Percentiles rank a stretch among this genome's conserved stretches.
phyloP scores from a whole-genome alignment of 2,329 filamentous ascomycete genomes.

The Venturia effusa region DNA sequence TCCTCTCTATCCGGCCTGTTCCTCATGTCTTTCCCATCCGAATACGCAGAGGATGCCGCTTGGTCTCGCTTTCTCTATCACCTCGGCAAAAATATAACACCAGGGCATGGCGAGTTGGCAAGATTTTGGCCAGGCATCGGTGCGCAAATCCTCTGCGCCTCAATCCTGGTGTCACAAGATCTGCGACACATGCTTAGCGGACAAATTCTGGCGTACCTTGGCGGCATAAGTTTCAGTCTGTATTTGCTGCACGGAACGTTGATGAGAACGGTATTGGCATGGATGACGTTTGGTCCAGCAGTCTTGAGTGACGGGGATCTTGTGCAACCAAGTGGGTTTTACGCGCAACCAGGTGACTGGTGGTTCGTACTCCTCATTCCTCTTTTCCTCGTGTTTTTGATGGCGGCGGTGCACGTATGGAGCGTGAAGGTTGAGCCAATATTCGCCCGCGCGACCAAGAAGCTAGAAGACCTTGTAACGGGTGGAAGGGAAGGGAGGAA shows the following conservation, averaged over 20 bases:
- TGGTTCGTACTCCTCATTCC: not conserved
- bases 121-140: slow-evolving; percentile 19
- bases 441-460: slow-evolving; percentile 3
- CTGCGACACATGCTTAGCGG: slow-evolving; percentile 15
- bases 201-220: slow-evolving; percentile 19
- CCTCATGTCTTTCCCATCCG: slow-evolving; percentile 19
- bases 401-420: slow-evolving; percentile 1
- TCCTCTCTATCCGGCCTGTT: slow-evolving; percentile 18
- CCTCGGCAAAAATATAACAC: slow-evolving; percentile 14
- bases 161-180: slow-evolving; percentile 18
- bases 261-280: slow-evolving; percentile 19
- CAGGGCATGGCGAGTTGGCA: slow-evolving; percentile 15
- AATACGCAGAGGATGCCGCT: slow-evolving; percentile 16
- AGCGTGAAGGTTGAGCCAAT: slow-evolving; percentile 3
- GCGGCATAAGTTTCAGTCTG: slow-evolving; percentile 20
- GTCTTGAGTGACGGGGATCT: not conserved
- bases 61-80: slow-evolving; percentile 17
- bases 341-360: not conserved
- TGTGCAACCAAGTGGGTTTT: not conserved
- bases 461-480: slow-evolving; percentile 2
- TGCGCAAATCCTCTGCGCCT: slow-evolving; percentile 16
- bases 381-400: not conserved
- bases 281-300: slow-evolving; percentile 17
- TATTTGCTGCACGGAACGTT: slow-evolving; percentile 21
- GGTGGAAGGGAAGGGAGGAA: not conserved